Conservation (phyloP, 2,329 filamentous ascomycete species). For the Exophiala alcalophila region DNA sequence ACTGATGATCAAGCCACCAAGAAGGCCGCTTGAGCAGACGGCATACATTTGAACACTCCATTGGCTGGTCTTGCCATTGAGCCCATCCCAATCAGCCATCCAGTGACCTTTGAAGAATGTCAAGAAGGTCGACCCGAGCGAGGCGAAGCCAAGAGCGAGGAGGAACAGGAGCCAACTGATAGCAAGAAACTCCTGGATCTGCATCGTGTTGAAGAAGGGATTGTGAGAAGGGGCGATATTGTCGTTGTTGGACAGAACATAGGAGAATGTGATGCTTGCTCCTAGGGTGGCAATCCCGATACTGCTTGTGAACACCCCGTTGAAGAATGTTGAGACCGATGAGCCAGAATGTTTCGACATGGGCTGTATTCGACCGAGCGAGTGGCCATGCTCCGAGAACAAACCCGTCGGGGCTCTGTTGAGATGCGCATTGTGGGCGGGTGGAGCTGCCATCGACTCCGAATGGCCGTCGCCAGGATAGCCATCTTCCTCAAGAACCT, state of each 20-base stretch:
- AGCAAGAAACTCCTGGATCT: conserved; percentile 27
- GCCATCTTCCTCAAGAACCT: not conserved
- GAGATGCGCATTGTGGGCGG: not conserved
- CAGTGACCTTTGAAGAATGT: conserved; percentile 31
- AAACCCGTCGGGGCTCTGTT: conserved; percentile 12
- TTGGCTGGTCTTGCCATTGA: conserved; percentile 25
- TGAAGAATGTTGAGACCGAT: conserved; percentile 30
- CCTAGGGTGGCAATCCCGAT: conserved; percentile 30
- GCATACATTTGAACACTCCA: conserved; percentile 29
- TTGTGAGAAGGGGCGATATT: conserved; percentile 6
- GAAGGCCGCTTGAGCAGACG: conserved; percentile 22
- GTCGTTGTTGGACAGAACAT: conserved; percentile 28
- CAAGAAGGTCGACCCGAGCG: conserved; percentile 28
- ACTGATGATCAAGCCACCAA: conserved; percentile 27
- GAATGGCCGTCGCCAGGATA: too few relatives aligned
- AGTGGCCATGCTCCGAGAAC: conserved; percentile 27
- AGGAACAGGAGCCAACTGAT: conserved; percentile 32
- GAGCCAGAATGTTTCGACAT: conserved; percentile 27
- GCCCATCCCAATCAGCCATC: conserved; percentile 30
- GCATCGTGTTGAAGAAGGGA: conserved; percentile 16
- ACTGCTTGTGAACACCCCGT: conserved; percentile 29
- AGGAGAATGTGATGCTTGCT: conserved; percentile 31
- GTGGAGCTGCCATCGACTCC: not conserved
- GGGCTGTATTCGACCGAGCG: conserved; percentile 22
- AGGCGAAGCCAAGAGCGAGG: conserved; percentile 29